Base-by-base conservation (phyloP, 768 basidiomycete species). In the Myochromella boudieri region DNA sequence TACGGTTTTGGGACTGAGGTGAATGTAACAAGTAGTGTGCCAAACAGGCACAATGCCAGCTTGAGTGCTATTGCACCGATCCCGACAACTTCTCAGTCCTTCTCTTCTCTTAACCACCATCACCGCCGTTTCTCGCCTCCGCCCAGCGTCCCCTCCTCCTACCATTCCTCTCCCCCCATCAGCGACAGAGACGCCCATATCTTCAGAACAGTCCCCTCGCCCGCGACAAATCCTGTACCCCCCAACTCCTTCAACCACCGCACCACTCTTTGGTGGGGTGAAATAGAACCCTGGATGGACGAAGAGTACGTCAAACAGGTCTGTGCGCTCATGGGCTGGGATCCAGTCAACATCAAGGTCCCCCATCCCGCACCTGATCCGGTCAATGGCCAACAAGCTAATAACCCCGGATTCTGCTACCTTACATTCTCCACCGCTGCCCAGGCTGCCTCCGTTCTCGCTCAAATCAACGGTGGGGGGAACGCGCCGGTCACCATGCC, bases 281-380 rank as follows among this genome's bases (percentile, higher is more conserved):
- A 91, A 59, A 80, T 95, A 44, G 93, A 95, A 66, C 83, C 86
- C 55, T 95, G 93, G 93, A 95, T 95, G 94, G 91, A 95, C 70
- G 91, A 93, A 79, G 87, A 90, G 64, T 95, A 94, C 73, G 88
- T 85, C 34, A 86, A 87, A 66, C 87, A 91, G 63, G 89, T 93
- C 59, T 91, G 91, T 67, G 69, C 66, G 36, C 71, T 92, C 61
- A 90, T 93, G 87, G 82, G 85, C 47, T 95, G 93, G 92, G 87
- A 91, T 48, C 78, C 84, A 12, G 73, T 82, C 60, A 76, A 64
- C 62, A 81, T 90, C 68, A 84, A 84, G 65, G 81, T 91, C 27
- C 87, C 89, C 12, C 80, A 69, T 49, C 76, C 81, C 14, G 63
- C 76, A 33, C 76, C 78, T 18, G 85, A 84, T 56, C 70, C 78